Conservation (phyloP, 2,329 filamentous ascomycete species). For the Didymella glomerata region DNA sequence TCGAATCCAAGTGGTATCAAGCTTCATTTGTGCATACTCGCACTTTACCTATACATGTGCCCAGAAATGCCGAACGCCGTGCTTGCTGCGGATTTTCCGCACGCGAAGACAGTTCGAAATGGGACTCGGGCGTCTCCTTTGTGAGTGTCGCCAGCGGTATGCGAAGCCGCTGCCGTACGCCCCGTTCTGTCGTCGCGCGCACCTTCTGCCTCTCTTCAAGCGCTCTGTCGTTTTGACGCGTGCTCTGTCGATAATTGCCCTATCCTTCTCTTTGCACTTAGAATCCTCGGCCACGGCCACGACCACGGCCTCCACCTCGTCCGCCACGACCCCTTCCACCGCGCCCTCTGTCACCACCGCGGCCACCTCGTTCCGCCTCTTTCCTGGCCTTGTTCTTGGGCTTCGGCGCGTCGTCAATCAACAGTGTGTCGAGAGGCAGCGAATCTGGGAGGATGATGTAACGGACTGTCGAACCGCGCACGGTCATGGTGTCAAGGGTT, state of each 20-base stretch:
- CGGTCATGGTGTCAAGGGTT: slow-evolving; percentile 92
- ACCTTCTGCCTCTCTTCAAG: slow-evolving; percentile 8
- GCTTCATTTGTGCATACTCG: slow-evolving; percentile 31
- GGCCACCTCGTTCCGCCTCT: slow-evolving; percentile 69
- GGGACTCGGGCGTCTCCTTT: slow-evolving; percentile 34
- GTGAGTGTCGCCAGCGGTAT: slow-evolving; percentile 25
- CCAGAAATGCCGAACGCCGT: slow-evolving; percentile 32
- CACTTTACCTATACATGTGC: slow-evolving; percentile 29
- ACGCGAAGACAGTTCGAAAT: slow-evolving; percentile 21
- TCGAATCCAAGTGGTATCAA: slow-evolving; percentile 36
- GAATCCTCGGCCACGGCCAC: slow-evolving; percentile 52
- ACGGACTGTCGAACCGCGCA: slow-evolving; percentile 93
- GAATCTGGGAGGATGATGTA: slow-evolving; percentile 97
- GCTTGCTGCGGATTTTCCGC: slow-evolving; percentile 27
- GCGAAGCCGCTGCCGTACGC: slow-evolving; percentile 28
- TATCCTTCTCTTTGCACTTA: slow-evolving; percentile 16
- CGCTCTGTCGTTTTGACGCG: slow-evolving; percentile 14
- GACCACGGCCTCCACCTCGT: slow-evolving; percentile 50
- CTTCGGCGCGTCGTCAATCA: slow-evolving; percentile 96
- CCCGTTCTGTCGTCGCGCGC: slow-evolving; percentile 6
- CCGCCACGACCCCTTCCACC: slow-evolving; percentile 56
- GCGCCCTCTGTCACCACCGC: slow-evolving; percentile 58
- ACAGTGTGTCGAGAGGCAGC: slow-evolving; percentile 89
- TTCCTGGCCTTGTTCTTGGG: slow-evolving; percentile 99
- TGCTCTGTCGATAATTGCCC: slow-evolving; percentile 9